Base-by-base conservation (phyloP, 768 basidiomycete genomes). In the Leccinum sublutescens region DNA sequence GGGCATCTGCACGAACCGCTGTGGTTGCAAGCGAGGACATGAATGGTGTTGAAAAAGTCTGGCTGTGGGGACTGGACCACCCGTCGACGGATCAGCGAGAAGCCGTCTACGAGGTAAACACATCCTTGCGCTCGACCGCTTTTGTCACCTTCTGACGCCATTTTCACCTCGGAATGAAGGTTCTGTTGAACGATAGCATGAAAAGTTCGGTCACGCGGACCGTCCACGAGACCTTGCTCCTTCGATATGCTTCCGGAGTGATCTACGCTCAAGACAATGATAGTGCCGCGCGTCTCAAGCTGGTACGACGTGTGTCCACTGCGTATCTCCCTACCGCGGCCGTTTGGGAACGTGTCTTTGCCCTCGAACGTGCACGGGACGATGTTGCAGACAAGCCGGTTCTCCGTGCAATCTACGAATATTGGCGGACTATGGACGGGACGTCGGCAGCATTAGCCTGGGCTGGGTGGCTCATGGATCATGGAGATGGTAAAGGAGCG, bases 31-130 rank as follows among this genome's bases (percentile, higher is more conserved):
- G 52, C 40, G 40, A 54, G 1, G 66, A 73, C 31, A 4, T 52
- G 6, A n/a, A 53, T 14, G 76, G 71, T 5, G 40, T 73, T 21
- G 68, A 75, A 61, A 71, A 73, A 49, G 71, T 86, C 40, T 86
- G 86, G 85, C 66, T 77, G 49, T 85, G 84, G 85, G 83, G 84
- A 51, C 60, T 84, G 19, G 72, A 70, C 43, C 62, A 65, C 49
- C 65, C 33, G 50, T 40, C 61, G 51, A 63, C 52, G 50, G 67
- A 64, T 50, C 66, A 63, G 55, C 43, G 10, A 43, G 58, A 60
- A 53, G 60, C 56, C 17, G 50, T 71, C 25, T 74, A 75, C 66
- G 68, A 78, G 79, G 79, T 78, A 64, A 61, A 40, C 56, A 14
- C 1, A 5, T 23, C 31, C 1, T 33, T n/a, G 9, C 9, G 23